Evolutionary conservation across 768 basidiomycete genomes (phyloP), one percentile per base, ranked within the genome.

Genomic region (Myochromella boudieri): DNA sequence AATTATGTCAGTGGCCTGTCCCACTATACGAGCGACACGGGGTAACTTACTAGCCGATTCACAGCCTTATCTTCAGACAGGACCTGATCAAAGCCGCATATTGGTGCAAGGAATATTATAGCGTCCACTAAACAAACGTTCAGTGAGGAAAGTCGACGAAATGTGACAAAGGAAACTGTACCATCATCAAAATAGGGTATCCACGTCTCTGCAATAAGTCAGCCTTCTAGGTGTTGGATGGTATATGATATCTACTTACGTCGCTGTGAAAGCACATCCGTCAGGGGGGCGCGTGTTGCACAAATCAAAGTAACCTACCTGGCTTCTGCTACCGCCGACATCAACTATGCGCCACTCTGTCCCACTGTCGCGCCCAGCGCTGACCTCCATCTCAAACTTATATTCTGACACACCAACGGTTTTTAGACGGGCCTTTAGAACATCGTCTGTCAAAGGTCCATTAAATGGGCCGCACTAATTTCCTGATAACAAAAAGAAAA

Each of bases 331-430:
- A 9, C 87, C 87, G 28, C 87, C 87, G 14, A 89, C 87, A 58
- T 90, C 87, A 32, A 86, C 81, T 28, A 89, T 84, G 34, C 84
- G 72, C 84, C 87, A 88, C 54, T 88, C 85, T 3, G 75, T 78
- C 8, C 77, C 81, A 52, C 74, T 75, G 43, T 82, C 68, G 45
- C 76, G 57, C 0, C 80, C 80, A 1, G 68, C 68, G 36, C 71
- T 61, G 26, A 82, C 76, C 63, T 67, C 87, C 80, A 90, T 86
- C 65, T 85, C 80, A 55, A 91, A 91, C 57, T 77, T 83, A 65
- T 91, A 87, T 62, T 90, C 88, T 3, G 84, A 82, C 8, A 88
- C 87, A 2, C 88, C 88, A 14, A 90, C 79, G 0, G 82, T 87
- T 61, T 88, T 89, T 20, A 91, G 64, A 2, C 88, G 75, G 1